Evolutionary conservation across 2,329 filamentous ascomycete species (phyloP), one percentile per base, ranked within the genome.

Genomic region (Grosmannia penicillata): DNA sequence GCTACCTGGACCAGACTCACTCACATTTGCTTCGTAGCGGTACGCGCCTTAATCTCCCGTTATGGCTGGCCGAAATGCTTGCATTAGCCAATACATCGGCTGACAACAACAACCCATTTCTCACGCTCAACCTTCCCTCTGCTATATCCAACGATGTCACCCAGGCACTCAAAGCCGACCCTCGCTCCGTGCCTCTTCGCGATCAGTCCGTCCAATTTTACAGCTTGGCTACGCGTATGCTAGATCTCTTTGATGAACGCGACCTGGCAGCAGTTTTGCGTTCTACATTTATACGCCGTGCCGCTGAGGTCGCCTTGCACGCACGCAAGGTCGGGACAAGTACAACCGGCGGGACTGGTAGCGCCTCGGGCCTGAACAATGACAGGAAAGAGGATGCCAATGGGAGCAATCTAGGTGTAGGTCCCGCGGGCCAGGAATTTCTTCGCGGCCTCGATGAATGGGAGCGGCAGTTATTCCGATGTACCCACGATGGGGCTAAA

Each of bases 51-150:
- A 73, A 81, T 44, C 75, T 96, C 1, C 91, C 91, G 2, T 70
- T 96, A 47, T 98, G 91, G 91, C 76, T 98, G 11, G 86, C 82
- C 48, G 84, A 94, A 58, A 89, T 95, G 72, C 81, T 98, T 37
- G 83, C 84, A 23, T 72, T 93, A 32, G 77, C 73, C 45, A 68
- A 66, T 22, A 38, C 21, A 18, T 24, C 37, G 4, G 19, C 29
- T 19, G 36, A 35, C 25, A 40, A 37, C 15, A 53, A 60, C 41
- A 34, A 25, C 8, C 44, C 80, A 7, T 74, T 86, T 19, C 72
- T 91, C 4, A 82, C 81, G 0, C 73, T 96, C 43, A 86, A 91
- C 53, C 72, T 93, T 8, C 89, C 91, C 1, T 57, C 72, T 0
- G 78, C 83, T 4, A 72, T 96, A 1, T 78, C 81, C 6, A 72